Evolutionary conservation across 2,329 filamentous ascomycete species (phyloP).

Genomic region (Stemphylium vesicarium): DNA sequence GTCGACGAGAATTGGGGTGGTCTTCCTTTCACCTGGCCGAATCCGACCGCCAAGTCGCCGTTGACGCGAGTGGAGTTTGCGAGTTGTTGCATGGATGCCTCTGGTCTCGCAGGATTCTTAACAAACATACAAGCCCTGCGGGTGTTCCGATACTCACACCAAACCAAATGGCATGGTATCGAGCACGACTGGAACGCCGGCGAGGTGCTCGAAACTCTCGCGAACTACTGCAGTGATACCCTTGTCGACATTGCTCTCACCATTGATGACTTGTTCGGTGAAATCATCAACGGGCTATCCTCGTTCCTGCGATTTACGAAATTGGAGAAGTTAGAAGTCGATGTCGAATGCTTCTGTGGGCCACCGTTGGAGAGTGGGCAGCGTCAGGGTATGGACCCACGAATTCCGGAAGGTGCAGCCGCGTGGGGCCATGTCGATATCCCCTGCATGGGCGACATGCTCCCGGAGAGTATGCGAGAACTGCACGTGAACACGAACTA

Average conservation of each 20-base stretch:
- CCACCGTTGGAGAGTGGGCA: constrained; percentile 46
- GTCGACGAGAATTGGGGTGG: constrained; percentile 41
- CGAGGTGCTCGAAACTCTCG: constrained; percentile 35
- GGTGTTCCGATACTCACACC: constrained; percentile 43
- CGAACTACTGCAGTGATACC: constrained; percentile 29
- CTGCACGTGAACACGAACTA: constrained; percentile 41
- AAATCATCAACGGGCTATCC: constrained; percentile 41
- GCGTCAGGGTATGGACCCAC: constrained; percentile 25
- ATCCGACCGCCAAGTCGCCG: constrained; percentile 24
- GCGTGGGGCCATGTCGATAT: constrained; percentile 41
- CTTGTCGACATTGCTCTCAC: constrained; percentile 42
- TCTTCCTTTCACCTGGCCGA: constrained; percentile 37
- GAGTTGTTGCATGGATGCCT: constrained; percentile 41
- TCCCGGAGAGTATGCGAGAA: constrained; percentile 36
- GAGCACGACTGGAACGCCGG: constrained; percentile 45
- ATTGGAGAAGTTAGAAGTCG: constrained; percentile 37
- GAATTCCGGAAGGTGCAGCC: constrained; percentile 24
- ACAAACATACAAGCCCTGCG: constrained; percentile 33
- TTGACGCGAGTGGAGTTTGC: constrained; percentile 41
- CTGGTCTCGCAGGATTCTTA: constrained; percentile 32
- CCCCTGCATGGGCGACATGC: constrained; percentile 45
- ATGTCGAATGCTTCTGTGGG: constrained; percentile 41
- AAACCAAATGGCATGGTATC: constrained; percentile 43
- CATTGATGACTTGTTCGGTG: constrained; percentile 39
- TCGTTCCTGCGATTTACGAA: constrained; percentile 35